Conservation (phyloP, 805 yeast genomes). For the Saturnispora sanitii region DNA sequence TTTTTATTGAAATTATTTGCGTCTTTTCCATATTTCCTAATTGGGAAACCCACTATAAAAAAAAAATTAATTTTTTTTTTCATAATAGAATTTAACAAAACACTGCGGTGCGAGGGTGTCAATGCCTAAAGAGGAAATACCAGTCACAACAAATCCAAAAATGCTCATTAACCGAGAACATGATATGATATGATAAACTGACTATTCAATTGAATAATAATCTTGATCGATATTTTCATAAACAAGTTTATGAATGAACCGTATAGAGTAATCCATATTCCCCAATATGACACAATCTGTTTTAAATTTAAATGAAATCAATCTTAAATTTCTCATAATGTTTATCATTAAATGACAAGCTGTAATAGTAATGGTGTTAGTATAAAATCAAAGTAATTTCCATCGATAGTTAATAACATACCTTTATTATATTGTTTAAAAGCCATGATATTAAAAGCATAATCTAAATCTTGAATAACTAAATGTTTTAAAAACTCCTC, state of each 20-base stretch:
- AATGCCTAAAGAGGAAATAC: background rate
- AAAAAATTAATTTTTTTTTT: no score
- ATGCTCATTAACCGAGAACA: no score
- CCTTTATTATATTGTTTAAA: conserved; percentile 3
- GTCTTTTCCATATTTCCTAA: no score
- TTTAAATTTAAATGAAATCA: background rate
- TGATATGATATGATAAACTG: no score
- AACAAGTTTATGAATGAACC: background rate
- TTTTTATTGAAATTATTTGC: background rate
- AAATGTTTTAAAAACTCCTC: background rate
- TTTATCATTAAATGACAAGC: background rate
- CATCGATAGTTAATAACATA: background rate
- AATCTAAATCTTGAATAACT: conserved; percentile 5
- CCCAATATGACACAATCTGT: background rate
- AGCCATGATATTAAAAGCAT: conserved; percentile 5
- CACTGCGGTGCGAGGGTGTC: background rate
- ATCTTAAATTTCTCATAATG: background rate
- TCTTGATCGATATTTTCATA: no score
- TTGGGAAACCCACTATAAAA: no score
- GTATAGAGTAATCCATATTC: background rate
- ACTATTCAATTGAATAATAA: no score
- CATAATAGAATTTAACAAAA: no score
- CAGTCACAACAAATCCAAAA: background rate
- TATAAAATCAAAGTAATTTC: background rate
- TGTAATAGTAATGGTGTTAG: background rate